Percentiles rank a stretch among this genome's conserved stretches.
phyloP scores from a whole-genome alignment of 2,329 filamentous ascomycete genomes.

The Metarhizium anisopliae region DNA sequence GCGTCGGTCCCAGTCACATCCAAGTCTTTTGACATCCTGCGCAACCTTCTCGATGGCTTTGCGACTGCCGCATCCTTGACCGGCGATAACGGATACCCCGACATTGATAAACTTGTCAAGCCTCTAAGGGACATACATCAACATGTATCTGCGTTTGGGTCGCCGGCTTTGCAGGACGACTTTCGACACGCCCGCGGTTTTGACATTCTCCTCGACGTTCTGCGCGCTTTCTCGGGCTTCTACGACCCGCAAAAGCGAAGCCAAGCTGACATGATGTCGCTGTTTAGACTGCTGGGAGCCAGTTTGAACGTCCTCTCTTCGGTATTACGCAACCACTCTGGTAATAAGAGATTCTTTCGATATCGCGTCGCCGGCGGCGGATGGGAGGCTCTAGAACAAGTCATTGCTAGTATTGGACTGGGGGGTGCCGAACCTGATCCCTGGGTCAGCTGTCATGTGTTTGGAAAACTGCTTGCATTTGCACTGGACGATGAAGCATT shows the following conservation, averaged over 20 bases:
- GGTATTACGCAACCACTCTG: conserved; percentile 67
- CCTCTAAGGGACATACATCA: conserved; percentile 59
- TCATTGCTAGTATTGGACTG: conserved; percentile 58
- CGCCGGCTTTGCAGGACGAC: conserved; percentile 58
- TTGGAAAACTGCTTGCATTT: conserved; percentile 75
- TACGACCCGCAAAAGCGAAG: conserved; percentile 60
- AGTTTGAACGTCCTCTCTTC: conserved; percentile 68
- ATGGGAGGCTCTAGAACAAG: conserved; percentile 68
- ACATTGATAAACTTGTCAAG: conserved; percentile 39
- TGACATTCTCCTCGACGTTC: conserved; percentile 58
- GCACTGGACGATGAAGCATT: conserved; percentile 70
- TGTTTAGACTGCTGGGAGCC: conserved; percentile 62
- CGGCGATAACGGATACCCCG: conserved; percentile 35
- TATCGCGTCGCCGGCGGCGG: conserved; percentile 67
- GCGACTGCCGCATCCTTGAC: conserved; percentile 23
- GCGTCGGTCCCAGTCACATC: conserved; percentile 47
- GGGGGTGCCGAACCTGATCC: conserved; percentile 58
- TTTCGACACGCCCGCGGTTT: conserved; percentile 79
- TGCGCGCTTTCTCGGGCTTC: conserved; percentile 64
- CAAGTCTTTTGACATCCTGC: conserved; percentile 52
- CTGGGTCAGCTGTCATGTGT: conserved; percentile 63
- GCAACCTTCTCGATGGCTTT: conserved; percentile 42
- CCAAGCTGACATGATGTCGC: conserved; percentile 51
- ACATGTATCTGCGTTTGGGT: conserved; percentile 40
- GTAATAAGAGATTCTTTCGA: conserved; percentile 82